These are phyloP conservation scores for Colletotrichum zoysiae DNA, from an alignment of 2,329 filamentous ascomycete species.

Conservation along the genomic window DNA sequence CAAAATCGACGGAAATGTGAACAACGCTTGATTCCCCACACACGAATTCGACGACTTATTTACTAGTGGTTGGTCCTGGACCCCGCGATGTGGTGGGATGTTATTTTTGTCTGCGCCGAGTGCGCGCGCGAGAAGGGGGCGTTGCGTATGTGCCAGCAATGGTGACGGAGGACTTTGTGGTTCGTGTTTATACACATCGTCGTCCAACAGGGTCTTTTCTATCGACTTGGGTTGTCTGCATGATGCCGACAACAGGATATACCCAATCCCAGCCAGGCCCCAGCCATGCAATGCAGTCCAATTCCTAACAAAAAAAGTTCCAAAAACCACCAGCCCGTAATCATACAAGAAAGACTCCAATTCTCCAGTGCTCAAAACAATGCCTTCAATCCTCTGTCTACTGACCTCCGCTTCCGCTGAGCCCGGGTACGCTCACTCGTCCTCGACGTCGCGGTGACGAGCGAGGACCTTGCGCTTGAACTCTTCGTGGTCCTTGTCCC, in stretches of 20 bases:
- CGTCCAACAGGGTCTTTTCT: slow-evolving; percentile 33
- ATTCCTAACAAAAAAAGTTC: slow-evolving; percentile 50
- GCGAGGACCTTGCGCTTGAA: slow-evolving; percentile 83
- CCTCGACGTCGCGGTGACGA: slow-evolving; percentile 74
- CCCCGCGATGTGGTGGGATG: slow-evolving; percentile 31
- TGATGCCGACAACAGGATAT: slow-evolving; percentile 36
- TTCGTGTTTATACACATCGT: slow-evolving; percentile 23
- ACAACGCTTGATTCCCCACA: slow-evolving; percentile 43
- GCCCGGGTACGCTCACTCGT: slow-evolving; percentile 60
- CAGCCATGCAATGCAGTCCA: slow-evolving; percentile 49
- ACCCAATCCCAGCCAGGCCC: slow-evolving; percentile 34
- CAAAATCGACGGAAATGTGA: slow-evolving; percentile 44
- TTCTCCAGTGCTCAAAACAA: slow-evolving; percentile 52
- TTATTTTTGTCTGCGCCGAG: slow-evolving; percentile 24
- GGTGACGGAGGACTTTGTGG: slow-evolving; percentile 26
- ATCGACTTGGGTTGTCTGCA: slow-evolving; percentile 35
- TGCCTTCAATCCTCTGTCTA: slow-evolving; percentile 15
- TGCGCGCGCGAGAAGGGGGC: slow-evolving; percentile 14
- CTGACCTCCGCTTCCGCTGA: background rate
- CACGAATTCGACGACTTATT: slow-evolving; percentile 42
- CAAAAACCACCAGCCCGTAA: slow-evolving; percentile 44
- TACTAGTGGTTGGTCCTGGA: slow-evolving; percentile 28
- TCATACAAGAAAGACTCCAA: slow-evolving; percentile 57
- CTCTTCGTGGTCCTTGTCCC: slow-evolving; percentile 88
- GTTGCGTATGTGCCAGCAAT: slow-evolving; percentile 14